A percentile compares a stretch with the other conserved stretches of the same genome.
These are phyloP conservation scores for Yamadazyma siamensis DNA, from an alignment of 1,139 yeast species.

Conservation along the genomic window DNA sequence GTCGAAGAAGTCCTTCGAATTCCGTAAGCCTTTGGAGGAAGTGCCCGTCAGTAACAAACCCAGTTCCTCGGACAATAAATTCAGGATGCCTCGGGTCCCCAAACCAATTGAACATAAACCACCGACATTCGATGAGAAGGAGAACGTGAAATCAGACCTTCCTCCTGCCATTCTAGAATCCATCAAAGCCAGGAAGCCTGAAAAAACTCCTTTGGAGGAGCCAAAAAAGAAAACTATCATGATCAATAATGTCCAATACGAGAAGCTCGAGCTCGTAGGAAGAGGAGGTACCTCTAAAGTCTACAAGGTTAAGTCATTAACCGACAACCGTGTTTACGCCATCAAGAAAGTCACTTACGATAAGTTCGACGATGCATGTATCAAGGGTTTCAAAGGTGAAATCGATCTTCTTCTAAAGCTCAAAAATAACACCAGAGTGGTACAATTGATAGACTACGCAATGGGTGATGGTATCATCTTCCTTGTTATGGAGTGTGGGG, in stretches of 20 bases:
- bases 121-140: slow-evolving; percentile 1
- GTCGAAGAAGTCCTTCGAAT: slow-evolving; percentile 12
- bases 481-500: slow-evolving; percentile 95
- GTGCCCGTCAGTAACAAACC: slow-evolving; percentile 17
- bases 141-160: slow-evolving; percentile 2
- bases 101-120: slow-evolving; percentile 5
- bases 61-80: slow-evolving; percentile 11
- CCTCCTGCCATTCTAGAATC: slow-evolving; percentile 15
- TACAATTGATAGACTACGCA: slow-evolving; percentile 71
- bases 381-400: slow-evolving; percentile 84
- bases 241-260: slow-evolving; percentile 63
- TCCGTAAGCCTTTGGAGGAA: slow-evolving; percentile 9
- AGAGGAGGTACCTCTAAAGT: slow-evolving; percentile 94
- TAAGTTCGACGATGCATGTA: slow-evolving; percentile 72
- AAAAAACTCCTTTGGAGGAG: slow-evolving; percentile 4
- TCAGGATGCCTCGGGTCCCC: slow-evolving; percentile 26
- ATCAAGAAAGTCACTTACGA: slow-evolving; percentile 79
- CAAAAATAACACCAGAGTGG: slow-evolving; percentile 67
- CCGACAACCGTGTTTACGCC: slow-evolving; percentile 63
- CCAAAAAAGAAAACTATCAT: slow-evolving; percentile 29
- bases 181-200: slow-evolving; percentile 12
- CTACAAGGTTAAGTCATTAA: slow-evolving; percentile 63
- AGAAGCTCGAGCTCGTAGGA: slow-evolving; percentile 76
- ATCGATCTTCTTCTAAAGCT: slow-evolving; percentile 68
- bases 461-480: slow-evolving; percentile 61